A percentile compares a stretch with the other conserved stretches of the same genome.
Conservation (phyloP, 768 basidiomycete species). For the Dentipellis sp. region DNA sequence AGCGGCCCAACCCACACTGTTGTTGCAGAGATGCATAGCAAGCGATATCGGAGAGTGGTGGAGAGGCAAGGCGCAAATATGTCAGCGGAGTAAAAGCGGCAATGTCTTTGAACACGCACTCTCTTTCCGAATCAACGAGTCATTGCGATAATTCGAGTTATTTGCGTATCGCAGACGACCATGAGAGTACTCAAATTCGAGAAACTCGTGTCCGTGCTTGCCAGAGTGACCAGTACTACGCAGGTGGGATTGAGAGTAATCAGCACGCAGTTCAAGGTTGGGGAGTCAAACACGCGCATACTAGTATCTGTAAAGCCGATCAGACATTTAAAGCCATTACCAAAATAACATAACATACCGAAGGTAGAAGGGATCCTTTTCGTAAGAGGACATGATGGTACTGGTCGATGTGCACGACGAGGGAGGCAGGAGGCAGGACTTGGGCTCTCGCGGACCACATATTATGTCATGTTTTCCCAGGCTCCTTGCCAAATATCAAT, state of each 20-base stretch:
- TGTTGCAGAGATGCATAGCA: not conserved
- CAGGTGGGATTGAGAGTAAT: slow-evolving; percentile 16
- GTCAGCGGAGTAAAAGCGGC: not conserved
- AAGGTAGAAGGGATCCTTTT: slow-evolving; percentile 16
- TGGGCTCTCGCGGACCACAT: too few relatives aligned
- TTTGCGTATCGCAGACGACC: slow-evolving; percentile 96
- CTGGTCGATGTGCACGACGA: not conserved
- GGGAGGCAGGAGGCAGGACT: too few relatives aligned
- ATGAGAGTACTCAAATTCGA: slow-evolving; percentile 97
- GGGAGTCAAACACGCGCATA: slow-evolving; percentile 22
- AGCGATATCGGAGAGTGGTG: not conserved
- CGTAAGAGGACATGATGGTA: slow-evolving; percentile 9
- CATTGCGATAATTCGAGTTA: slow-evolving; percentile 98
- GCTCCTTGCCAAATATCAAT: too few relatives aligned
- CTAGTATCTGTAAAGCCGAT: slow-evolving; percentile 36
- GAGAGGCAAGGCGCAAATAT: not conserved
- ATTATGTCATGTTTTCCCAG: too few relatives aligned
- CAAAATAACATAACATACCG: slow-evolving; percentile 1
- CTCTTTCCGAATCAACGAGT: slow-evolving; percentile 97
- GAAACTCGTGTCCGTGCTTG: slow-evolving; percentile 94
- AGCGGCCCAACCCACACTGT: slow-evolving; percentile 92
- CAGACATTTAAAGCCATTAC: not conserved
- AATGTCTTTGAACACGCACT: slow-evolving; percentile 44
- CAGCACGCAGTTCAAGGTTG: not conserved
- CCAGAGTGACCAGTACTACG: slow-evolving; percentile 94